These are phyloP conservation scores for Aspergillus taichungensis DNA, from an alignment of 495 filamentous ascomycete species.

Conservation along the genomic window DNA sequence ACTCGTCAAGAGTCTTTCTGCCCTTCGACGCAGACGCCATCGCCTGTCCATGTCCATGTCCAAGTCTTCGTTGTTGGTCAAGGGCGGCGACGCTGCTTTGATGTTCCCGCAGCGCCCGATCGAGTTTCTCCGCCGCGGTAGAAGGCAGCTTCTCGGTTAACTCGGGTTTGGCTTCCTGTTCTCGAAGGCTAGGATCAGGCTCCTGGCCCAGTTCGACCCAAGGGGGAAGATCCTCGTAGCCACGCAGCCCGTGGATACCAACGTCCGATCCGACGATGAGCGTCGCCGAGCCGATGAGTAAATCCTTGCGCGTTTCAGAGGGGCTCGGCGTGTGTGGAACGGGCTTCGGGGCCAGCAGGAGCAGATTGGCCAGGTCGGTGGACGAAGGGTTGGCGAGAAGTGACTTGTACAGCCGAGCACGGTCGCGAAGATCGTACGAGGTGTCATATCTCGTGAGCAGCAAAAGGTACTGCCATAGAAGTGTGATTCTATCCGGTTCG, in stretches of 20 bases:
- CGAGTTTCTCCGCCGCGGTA: slow-evolving; percentile 58
- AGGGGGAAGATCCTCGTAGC: slow-evolving; percentile 69
- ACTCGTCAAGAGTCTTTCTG: slow-evolving; percentile 75
- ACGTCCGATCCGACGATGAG: slow-evolving; percentile 72
- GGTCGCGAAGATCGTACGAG: slow-evolving; percentile 90
- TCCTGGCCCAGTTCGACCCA: slow-evolving; percentile 79
- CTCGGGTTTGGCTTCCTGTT: slow-evolving; percentile 28
- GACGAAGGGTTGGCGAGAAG: slow-evolving; percentile 64
- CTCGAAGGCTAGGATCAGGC: slow-evolving; percentile 66
- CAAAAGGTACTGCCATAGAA: slow-evolving; percentile 77
- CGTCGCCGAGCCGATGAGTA: slow-evolving; percentile 72
- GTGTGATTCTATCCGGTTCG: slow-evolving; percentile 51
- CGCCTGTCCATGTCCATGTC: slow-evolving; percentile 4
- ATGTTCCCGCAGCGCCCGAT: slow-evolving; percentile 42
- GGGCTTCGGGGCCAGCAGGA: slow-evolving; percentile 89
- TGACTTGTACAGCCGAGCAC: slow-evolving; percentile 76
- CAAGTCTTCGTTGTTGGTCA: slow-evolving; percentile 6
- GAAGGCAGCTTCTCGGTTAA: slow-evolving; percentile 22
- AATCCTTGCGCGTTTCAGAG: slow-evolving; percentile 65
- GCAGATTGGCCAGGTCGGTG: slow-evolving; percentile 78
- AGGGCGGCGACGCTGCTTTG: slow-evolving; percentile 18
- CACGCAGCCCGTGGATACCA: slow-evolving; percentile 57
- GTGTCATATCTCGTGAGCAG: slow-evolving; percentile 84
- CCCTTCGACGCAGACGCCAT: slow-evolving; percentile 24
- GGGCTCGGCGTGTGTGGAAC: slow-evolving; percentile 81